Evolutionary conservation across 208 protist species (phyloP).

Genomic region (Acanthamoeba sp.): DNA sequence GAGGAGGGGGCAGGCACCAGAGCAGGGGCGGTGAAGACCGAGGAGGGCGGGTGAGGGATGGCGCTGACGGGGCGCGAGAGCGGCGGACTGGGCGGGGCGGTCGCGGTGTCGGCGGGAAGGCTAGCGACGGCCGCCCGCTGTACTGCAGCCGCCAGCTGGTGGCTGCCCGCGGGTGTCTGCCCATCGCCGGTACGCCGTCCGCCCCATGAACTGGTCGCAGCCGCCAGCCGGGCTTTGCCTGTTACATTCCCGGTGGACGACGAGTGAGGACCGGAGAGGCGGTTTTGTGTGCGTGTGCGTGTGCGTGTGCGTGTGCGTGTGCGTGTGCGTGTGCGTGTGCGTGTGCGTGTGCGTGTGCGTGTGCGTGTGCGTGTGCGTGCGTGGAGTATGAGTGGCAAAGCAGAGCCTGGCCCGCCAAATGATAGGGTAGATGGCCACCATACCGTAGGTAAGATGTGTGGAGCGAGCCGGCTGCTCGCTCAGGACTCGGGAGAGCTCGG

Average conservation of each 20-base stretch:
- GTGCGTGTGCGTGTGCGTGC: too few species aligned
- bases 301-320: too few species aligned
- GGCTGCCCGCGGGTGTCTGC: too few species aligned
- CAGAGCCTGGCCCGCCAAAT: too few species aligned
- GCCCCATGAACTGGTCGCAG: not conserved
- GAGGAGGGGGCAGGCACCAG: not conserved
- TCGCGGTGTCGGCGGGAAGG: not conserved
- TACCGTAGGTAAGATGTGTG: not conserved
- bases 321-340: too few species aligned
- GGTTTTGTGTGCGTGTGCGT: too few species aligned
- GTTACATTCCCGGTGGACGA: too few species aligned
- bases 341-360: too few species aligned
- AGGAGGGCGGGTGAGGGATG: not conserved
- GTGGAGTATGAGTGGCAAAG: too few species aligned
- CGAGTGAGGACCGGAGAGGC: too few species aligned
- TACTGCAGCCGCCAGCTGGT: not conserved
- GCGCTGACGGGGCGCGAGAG: not conserved
- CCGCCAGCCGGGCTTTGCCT: not conserved
- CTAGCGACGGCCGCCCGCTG: not conserved
- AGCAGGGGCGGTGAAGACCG: conserved; percentile 1
- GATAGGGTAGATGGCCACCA: too few species aligned
- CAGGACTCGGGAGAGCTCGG: not conserved
- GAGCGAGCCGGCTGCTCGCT: not conserved
- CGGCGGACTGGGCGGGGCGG: not conserved
- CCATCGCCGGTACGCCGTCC: too few species aligned